Conservation (phyloP, 805 yeast species). For the Ogataea trehaloabstinens region DNA sequence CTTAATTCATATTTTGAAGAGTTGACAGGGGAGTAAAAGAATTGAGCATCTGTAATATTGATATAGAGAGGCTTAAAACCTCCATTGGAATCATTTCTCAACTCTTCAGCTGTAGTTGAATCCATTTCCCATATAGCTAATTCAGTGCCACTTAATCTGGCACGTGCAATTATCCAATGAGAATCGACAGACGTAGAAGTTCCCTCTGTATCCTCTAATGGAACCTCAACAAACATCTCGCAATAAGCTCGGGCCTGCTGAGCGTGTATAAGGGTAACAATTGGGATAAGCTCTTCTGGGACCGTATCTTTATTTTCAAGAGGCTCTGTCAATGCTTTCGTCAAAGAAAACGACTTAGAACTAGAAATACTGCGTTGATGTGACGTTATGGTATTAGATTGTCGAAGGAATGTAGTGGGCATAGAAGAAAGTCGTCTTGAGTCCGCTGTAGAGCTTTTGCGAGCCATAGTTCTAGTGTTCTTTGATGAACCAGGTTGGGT, state of each 20-base stretch:
- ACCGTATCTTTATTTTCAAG: slow-evolving; percentile 23
- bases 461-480: slow-evolving; percentile 1
- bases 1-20: slow-evolving; percentile 10
- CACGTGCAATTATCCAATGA: slow-evolving; percentile 26
- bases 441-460: slow-evolving; percentile 6
- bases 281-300: slow-evolving; percentile 70
- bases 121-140: slow-evolving; percentile 46
- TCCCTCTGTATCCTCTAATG: slow-evolving; percentile 10
- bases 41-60: slow-evolving; percentile 47
- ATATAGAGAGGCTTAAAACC: slow-evolving; percentile 50
- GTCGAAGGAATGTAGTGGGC: slow-evolving; percentile 31
- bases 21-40: slow-evolving; percentile 15
- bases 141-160: slow-evolving; percentile 49
- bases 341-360: slow-evolving; percentile 18
- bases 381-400: slow-evolving; percentile 20
- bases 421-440: slow-evolving; percentile 27
- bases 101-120: slow-evolving; percentile 26
- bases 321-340: slow-evolving; percentile 14
- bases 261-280: slow-evolving; percentile 65
- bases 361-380: slow-evolving; percentile 11
- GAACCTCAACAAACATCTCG: slow-evolving; percentile 33
- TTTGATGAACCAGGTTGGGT: background rate
- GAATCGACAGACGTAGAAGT: slow-evolving; percentile 2
- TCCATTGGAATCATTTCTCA: slow-evolving; percentile 31
- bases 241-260: slow-evolving; percentile 67